A percentile compares a stretch with the other conserved stretches of the same genome.
These are phyloP conservation scores for Trypanosoma theileri DNA, from an alignment of 208 protist species.

Conservation along the genomic window DNA sequence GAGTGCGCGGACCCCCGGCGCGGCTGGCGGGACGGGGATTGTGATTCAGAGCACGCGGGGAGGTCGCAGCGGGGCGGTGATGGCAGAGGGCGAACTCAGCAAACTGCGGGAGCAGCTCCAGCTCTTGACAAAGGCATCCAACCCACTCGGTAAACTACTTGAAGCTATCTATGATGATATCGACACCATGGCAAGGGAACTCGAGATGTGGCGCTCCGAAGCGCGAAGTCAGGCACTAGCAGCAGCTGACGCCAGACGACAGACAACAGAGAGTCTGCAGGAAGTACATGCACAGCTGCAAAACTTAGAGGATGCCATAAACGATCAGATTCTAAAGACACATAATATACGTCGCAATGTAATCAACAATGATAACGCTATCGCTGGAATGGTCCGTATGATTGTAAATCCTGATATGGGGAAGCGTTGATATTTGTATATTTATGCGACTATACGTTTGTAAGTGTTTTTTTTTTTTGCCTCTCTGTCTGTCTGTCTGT, in stretches of 20 bases:
- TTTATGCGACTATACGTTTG: too few species aligned
- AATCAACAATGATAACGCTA: conserved; percentile 75
- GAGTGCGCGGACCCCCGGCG: conserved; percentile 2
- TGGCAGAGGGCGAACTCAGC: conserved; percentile 73
- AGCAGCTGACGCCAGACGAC: conserved; percentile 70
- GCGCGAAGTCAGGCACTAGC: conserved; percentile 78
- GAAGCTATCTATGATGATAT: conserved; percentile 88
- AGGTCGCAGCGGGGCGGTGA: conserved; percentile 30
- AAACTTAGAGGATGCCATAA: conserved; percentile 85
- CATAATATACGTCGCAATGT: conserved; percentile 79
- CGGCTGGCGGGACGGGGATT: conserved; percentile 49
- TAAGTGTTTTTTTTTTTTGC: too few species aligned
- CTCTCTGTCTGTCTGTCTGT: background rate
- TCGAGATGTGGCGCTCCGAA: conserved; percentile 90
- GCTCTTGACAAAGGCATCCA: conserved; percentile 88
- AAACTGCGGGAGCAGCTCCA: conserved; percentile 87
- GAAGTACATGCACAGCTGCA: conserved; percentile 80
- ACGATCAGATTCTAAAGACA: conserved; percentile 85
- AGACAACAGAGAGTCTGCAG: conserved; percentile 84
- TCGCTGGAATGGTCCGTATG: conserved; percentile 81
- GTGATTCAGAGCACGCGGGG: conserved; percentile 58
- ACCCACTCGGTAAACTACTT: conserved; percentile 84
- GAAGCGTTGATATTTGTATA: conserved; percentile 12
- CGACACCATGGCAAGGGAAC: conserved; percentile 85
- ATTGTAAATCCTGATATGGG: conserved; percentile 75